These are phyloP conservation scores for Acorus calamus DNA, from an alignment of 106 monocot species.

Conservation along the genomic window DNA sequence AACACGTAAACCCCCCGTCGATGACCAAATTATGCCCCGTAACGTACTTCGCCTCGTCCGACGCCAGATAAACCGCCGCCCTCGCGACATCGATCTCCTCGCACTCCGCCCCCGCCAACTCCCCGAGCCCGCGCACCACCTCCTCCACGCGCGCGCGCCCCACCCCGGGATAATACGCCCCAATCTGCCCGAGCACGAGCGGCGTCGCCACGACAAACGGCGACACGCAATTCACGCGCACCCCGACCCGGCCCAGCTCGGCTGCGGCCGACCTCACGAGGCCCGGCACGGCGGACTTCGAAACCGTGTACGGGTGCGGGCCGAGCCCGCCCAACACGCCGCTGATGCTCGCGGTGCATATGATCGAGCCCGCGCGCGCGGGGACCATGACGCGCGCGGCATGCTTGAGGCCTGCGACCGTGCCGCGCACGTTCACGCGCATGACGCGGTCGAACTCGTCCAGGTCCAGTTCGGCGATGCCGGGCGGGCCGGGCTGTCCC, in stretches of 20 bases:
- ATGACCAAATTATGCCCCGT: constrained; percentile 28
- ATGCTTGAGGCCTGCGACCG: constrained; percentile 48
- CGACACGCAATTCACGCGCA: constrained; percentile 77
- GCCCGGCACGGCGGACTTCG: constrained; percentile 50
- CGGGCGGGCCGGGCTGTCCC: constrained; percentile 11
- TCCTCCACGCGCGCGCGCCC: constrained; percentile 24
- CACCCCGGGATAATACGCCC: constrained; percentile 12
- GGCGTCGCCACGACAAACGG: constrained; percentile 51
- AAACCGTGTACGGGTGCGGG: constrained; percentile 48
- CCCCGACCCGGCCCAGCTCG: constrained; percentile 38
- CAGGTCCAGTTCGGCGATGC: constrained; percentile 27
- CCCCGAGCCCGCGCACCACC: constrained; percentile 34
- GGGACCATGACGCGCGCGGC: constrained; percentile 53
- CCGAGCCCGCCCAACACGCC: constrained; percentile 53
- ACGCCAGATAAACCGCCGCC: constrained; percentile 26
- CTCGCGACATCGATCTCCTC: constrained; percentile 26
- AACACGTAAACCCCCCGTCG: constrained; percentile 23
- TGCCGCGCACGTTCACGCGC: constrained; percentile 37
- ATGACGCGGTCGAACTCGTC: constrained; percentile 33
- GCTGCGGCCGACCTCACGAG: constrained; percentile 42
- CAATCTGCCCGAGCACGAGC: constrained; percentile 27
- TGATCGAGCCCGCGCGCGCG: constrained; percentile 27
- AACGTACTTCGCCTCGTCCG: constrained; percentile 26
- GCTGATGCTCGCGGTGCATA: constrained; percentile 43
- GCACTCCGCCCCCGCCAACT: constrained; percentile 31